A percentile compares a stretch with the other conserved stretches of the same genome.
These are phyloP conservation scores for Chalara sp. DNA, from an alignment of 2,329 filamentous ascomycete species.

Conservation along the genomic window DNA sequence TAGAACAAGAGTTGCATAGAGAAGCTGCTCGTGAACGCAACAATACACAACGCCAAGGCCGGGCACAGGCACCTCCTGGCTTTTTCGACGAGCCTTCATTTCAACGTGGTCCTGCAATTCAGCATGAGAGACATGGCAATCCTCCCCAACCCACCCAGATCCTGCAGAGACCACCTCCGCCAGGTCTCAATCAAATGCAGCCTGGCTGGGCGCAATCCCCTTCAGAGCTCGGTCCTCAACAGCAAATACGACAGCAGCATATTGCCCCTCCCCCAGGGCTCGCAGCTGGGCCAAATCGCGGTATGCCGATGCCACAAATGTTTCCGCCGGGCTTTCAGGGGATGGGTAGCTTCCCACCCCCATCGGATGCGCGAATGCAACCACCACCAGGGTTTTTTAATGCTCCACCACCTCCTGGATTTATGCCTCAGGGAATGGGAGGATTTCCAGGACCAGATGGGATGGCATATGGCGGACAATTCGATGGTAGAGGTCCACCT, in stretches of 20 bases:
- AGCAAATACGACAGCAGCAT: conserved; percentile 35
- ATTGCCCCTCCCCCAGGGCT: conserved; percentile 59
- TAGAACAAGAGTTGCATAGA: conserved; percentile 29
- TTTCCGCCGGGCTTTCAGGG: conserved; percentile 47
- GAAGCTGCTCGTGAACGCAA: conserved; percentile 22
- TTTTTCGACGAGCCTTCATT: conserved; percentile 26
- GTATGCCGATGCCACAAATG: conserved; percentile 45
- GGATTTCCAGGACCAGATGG: conserved; percentile 50
- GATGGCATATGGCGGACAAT: conserved; percentile 41
- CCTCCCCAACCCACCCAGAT: conserved; percentile 56
- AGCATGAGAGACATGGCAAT: conserved; percentile 21
- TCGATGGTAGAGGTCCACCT: conserved; percentile 46
- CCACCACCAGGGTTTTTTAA: conserved; percentile 42
- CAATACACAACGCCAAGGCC: conserved; percentile 33
- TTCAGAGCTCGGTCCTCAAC: conserved; percentile 30
- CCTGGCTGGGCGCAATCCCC: conserved; percentile 29
- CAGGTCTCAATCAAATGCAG: conserved; percentile 51
- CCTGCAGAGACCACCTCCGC: conserved; percentile 54
- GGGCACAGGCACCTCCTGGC: conserved; percentile 21
- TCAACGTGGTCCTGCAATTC: conserved; percentile 19
- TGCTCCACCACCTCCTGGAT: conserved; percentile 40
- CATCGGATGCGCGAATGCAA: conserved; percentile 3
- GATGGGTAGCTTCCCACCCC: not conserved
- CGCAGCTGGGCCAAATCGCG: conserved; percentile 22
- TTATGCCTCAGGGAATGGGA: conserved; percentile 46